These are phyloP conservation scores for Akanthomyces lecanii DNA, from an alignment of 2,329 filamentous ascomycete species.

Conservation along the genomic window DNA sequence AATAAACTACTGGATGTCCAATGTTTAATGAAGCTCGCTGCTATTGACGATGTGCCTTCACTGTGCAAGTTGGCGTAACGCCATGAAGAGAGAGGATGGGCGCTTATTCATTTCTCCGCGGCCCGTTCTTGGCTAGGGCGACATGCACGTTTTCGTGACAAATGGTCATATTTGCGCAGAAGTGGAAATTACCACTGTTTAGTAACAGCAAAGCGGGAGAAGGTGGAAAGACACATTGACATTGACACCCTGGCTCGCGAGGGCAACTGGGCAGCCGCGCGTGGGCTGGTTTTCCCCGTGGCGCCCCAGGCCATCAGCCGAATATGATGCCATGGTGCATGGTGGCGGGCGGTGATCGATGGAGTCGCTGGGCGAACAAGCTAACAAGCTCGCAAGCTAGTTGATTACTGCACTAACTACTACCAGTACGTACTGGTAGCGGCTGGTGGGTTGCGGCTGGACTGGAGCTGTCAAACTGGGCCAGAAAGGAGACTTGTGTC, in stretches of 20 bases:
- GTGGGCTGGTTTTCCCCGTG: not conserved
- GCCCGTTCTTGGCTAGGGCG: not conserved
- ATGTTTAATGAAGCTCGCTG: not conserved
- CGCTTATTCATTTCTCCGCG: not conserved
- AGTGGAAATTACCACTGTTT: not conserved
- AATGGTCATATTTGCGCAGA: not conserved
- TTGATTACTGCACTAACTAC: too few species aligned
- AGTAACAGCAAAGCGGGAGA: too few species aligned
- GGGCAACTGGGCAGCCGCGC: not conserved
- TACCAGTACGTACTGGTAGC: not conserved
- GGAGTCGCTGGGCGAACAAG: not conserved
- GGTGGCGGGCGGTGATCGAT: slow-evolving; percentile 4
- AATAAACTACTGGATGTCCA: not conserved
- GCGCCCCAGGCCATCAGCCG: slow-evolving; percentile 4
- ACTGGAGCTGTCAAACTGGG: not conserved
- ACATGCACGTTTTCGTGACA: too few species aligned
- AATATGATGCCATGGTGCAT: slow-evolving; percentile 14
- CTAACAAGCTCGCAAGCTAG: not conserved
- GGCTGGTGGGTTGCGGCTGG: not conserved
- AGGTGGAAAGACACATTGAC: not conserved
- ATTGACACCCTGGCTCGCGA: too few species aligned
- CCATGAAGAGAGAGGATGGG: not conserved
- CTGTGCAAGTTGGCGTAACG: too few species aligned
- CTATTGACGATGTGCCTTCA: not conserved
- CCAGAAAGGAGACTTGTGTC: not conserved